Evolutionary conservation across 768 basidiomycete species (phyloP).

Genomic region (Amylocystis lapponica): DNA sequence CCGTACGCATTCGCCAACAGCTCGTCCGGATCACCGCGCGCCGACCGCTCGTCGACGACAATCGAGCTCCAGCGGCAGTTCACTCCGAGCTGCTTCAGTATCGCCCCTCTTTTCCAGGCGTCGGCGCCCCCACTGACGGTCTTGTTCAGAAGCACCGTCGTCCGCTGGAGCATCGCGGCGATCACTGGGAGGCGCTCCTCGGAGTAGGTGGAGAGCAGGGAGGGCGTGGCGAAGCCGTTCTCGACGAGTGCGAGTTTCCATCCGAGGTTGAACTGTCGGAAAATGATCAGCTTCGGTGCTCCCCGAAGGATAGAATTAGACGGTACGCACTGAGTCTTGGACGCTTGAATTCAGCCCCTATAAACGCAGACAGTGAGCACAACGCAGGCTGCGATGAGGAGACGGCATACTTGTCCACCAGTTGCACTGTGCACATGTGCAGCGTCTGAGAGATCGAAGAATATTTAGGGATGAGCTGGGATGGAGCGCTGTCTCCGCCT

Average conservation of each 20-base stretch:
- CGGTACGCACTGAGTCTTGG: slow-evolving; percentile 19
- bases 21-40: slow-evolving; percentile 2
- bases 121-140: too few relatives aligned
- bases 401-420: slow-evolving; percentile 26
- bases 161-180: slow-evolving; percentile 23
- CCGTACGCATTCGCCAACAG: slow-evolving; percentile 4
- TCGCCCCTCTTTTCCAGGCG: slow-evolving; percentile 6
- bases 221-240: slow-evolving; percentile 18
- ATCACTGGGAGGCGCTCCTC: slow-evolving; percentile 27
- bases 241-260: slow-evolving; percentile 27
- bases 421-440: slow-evolving; percentile 42
- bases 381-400: neutral
- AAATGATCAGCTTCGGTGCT: neutral
- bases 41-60: slow-evolving; percentile 30
- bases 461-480: neutral
- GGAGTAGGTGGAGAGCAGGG: slow-evolving; percentile 24
- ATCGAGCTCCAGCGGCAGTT: slow-evolving; percentile 47
- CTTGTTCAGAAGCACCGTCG: slow-evolving; percentile 8
- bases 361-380: neutral
- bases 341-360: slow-evolving; percentile 25
- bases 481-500: too few relatives aligned
- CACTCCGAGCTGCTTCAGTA: slow-evolving; percentile 34
- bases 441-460: slow-evolving; percentile 30
- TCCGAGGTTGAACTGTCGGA: slow-evolving; percentile 21
- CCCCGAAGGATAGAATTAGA: neutral